Conservation (phyloP, 2,329 filamentous ascomycete genomes). For the Trichoderma asperellum region DNA sequence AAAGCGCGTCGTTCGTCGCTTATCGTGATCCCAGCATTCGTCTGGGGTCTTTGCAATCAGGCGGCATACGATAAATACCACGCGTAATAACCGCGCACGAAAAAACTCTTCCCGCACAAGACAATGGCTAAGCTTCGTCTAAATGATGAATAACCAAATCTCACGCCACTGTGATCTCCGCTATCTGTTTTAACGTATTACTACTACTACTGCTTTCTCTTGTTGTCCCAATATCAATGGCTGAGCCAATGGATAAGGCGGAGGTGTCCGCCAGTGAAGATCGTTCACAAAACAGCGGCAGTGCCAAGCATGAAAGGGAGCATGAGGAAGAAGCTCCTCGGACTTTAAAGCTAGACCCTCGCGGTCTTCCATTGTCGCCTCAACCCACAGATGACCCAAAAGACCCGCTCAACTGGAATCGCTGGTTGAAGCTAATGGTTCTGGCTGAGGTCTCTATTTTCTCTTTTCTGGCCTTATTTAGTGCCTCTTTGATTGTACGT, state of each 20-base stretch:
- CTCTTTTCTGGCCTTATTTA: conserved; percentile 21
- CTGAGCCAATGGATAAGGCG: conserved; percentile 11
- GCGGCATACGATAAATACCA: conserved; percentile 17
- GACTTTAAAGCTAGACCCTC: conserved; percentile 7
- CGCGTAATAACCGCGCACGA: background rate
- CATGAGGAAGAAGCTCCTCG: conserved; percentile 15
- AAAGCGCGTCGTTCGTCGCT: background rate
- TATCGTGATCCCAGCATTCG: background rate
- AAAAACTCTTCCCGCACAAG: background rate
- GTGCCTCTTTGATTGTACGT: conserved; percentile 25
- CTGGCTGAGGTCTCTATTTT: conserved; percentile 14
- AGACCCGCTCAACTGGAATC: conserved; percentile 25
- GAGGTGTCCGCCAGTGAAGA: conserved; percentile 7
- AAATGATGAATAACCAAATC: background rate
- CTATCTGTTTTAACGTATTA: background rate
- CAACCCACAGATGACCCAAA: conserved; percentile 18
- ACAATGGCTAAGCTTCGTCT: background rate
- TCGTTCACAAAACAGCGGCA: conserved; percentile 15
- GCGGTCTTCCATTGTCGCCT: conserved; percentile 15
- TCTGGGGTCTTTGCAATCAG: background rate
- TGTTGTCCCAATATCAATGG: background rate
- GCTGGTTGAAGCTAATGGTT: conserved; percentile 26
- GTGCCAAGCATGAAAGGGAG: conserved; percentile 15
- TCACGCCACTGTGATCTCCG: background rate
- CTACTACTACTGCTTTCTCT: background rate